A percentile compares a stretch with the other conserved stretches of the same genome.
Evolutionary conservation across 306 rosid species (phyloP).

Genomic region (Rosa multiflora): DNA sequence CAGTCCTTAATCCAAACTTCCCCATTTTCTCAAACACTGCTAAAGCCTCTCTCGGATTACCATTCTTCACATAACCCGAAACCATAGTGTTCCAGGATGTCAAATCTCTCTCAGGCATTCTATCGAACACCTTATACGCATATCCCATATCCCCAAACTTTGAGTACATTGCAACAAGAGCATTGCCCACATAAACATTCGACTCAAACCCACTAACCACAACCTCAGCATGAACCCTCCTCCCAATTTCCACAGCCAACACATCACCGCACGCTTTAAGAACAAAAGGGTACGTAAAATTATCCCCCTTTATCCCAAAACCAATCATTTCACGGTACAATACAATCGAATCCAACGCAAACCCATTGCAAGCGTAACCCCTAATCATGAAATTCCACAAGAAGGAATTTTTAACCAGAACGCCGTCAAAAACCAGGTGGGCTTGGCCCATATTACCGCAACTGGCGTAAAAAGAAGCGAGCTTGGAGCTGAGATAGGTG

Average conservation of each 20-base stretch:
- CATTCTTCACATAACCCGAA: constrained; percentile 47
- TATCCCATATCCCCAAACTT: constrained; percentile 40
- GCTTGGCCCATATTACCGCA: constrained; percentile 49
- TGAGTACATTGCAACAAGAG: constrained; percentile 42
- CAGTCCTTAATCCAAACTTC: constrained; percentile 38
- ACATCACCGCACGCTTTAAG: constrained; percentile 61
- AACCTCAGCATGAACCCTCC: constrained; percentile 47
- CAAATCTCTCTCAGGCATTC: constrained; percentile 50
- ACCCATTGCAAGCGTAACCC: constrained; percentile 43
- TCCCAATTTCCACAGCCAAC: constrained; percentile 40
- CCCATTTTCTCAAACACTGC: constrained; percentile 32
- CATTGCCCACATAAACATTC: constrained; percentile 54
- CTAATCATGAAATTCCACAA: constrained; percentile 58
- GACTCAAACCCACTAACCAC: constrained; percentile 45
- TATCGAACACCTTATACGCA: constrained; percentile 54
- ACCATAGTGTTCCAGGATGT: constrained; percentile 55
- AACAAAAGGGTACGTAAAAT: constrained; percentile 63
- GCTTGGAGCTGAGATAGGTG: constrained; percentile 49
- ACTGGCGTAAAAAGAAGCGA: constrained; percentile 49
- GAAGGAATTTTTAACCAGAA: constrained; percentile 39
- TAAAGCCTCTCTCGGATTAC: constrained; percentile 32
- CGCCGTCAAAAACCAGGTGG: constrained; percentile 37
- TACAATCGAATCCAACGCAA: constrained; percentile 28
- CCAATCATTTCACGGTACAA: constrained; percentile 48
- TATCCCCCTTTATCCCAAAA: constrained; percentile 40